Conservation (phyloP, 23 red algal genomes). For the Gracilaria vermiculophylla region DNA sequence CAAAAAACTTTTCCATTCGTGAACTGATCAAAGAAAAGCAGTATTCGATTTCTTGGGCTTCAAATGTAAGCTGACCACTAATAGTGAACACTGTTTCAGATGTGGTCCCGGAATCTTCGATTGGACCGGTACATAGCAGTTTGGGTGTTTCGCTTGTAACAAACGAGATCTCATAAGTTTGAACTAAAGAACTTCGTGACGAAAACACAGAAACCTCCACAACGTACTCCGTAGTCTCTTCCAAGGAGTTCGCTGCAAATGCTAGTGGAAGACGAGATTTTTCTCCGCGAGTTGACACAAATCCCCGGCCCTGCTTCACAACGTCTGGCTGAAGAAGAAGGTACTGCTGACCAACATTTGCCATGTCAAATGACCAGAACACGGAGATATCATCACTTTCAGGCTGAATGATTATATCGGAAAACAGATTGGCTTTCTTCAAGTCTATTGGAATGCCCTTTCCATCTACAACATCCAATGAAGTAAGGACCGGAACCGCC, state of each 20-base stretch:
- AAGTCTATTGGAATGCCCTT: constrained; percentile 27
- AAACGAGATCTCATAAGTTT: constrained; percentile 37
- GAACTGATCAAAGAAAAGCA: constrained; percentile 39
- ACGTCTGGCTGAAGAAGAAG: constrained; percentile 46
- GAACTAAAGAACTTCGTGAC: constrained; percentile 4
- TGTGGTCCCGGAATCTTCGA: constrained; percentile 15
- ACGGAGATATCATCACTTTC: constrained; percentile 7
- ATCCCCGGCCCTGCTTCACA: constrained; percentile 26
- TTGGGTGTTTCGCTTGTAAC: constrained; percentile 22
- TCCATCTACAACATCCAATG: constrained; percentile 26
- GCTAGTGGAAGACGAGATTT: constrained; percentile 33
- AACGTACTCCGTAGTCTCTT: constrained; percentile 27
- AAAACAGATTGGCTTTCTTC: not conserved
- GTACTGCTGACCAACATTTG: constrained; percentile 20
- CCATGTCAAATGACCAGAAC: constrained; percentile 45
- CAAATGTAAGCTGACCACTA: constrained; percentile 36
- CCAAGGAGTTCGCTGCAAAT: constrained; percentile 18
- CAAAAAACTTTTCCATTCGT: constrained; percentile 8
- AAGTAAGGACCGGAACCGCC: not conserved
- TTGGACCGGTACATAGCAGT: constrained; percentile 1
- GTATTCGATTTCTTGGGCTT: constrained; percentile 46
- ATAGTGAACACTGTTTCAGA: constrained; percentile 41
- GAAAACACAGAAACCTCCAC: constrained; percentile 16
- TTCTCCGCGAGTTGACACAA: not conserved
- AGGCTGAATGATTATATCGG: constrained; percentile 47